phyloP scores from a whole-genome alignment of 139 green algal genomes.

The Closterium sp. region DNA sequence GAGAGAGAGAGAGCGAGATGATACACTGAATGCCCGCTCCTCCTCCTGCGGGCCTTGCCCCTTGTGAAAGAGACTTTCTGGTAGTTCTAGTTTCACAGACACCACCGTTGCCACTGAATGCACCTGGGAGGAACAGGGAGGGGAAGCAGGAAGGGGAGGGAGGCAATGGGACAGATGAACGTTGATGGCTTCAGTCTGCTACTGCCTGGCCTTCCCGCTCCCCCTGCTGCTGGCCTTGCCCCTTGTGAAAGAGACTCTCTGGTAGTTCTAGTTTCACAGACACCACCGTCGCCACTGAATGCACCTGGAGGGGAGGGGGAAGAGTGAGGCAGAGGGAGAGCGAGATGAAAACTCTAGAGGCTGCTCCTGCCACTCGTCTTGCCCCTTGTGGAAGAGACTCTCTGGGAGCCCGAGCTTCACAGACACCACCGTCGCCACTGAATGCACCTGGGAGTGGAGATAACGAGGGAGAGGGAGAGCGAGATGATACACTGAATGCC shows the following conservation, averaged over 20 bases:
- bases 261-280: slow-evolving; percentile 58
- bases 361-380: no score
- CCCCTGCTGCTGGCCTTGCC: slow-evolving; percentile 18
- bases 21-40: no score
- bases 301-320: no score
- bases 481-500: neutral
- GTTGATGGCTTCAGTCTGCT: no score
- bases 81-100: slow-evolving; percentile 57
- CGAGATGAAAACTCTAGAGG: no score
- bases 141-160: no score
- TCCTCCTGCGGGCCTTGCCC: slow-evolving; percentile 23
- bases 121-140: slow-evolving; percentile 5
- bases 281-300: slow-evolving; percentile 60
- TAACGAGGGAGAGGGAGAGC: neutral
- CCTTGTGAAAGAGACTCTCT: neutral
- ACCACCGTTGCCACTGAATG: slow-evolving; percentile 64
- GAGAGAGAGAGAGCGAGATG: no score
- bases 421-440: slow-evolving; percentile 58
- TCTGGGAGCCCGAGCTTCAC: slow-evolving; percentile 57
- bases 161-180: no score
- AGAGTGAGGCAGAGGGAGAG: no score
- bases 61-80: neutral
- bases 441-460: slow-evolving; percentile 45
- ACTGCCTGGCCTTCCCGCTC: no score
- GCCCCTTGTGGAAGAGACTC: no score